A percentile compares a stretch with the other conserved stretches of the same genome.
Evolutionary conservation across 352 stramenopile species (phyloP).

Genomic region (Phytophthora lateralis): DNA sequence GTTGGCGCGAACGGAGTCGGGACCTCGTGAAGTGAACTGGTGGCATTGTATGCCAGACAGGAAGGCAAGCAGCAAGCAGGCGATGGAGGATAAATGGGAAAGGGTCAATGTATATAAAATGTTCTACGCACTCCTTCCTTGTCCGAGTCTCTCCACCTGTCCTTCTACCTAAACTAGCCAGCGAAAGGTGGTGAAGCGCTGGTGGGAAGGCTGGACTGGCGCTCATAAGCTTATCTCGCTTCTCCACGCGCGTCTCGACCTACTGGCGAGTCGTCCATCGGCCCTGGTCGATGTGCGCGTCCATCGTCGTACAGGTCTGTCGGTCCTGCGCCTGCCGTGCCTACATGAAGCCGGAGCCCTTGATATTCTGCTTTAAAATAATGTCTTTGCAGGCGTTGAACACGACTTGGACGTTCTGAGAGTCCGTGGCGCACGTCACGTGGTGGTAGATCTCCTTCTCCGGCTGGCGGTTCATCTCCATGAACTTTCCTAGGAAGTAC

Average conservation of each 20-base stretch:
- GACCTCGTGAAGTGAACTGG: no score
- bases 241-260: conserved; percentile 10
- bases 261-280: conserved; percentile 15
- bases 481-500: conserved; percentile 95
- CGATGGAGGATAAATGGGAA: conserved; percentile 8
- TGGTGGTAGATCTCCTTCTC: conserved; percentile 95
- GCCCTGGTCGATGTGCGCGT: conserved; percentile 25
- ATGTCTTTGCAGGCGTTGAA: conserved; percentile 98
- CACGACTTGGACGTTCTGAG: conserved; percentile 96
- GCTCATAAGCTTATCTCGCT: conserved; percentile 32
- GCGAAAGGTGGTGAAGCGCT: conserved; percentile 17
- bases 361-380: conserved; percentile 94
- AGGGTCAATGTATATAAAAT: conserved; percentile 38
- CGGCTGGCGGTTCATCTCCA: conserved; percentile 93
- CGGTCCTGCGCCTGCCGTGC: conserved; percentile 1
- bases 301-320: conserved; percentile 28
- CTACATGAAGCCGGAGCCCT: conserved; percentile 91
- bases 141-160: conserved; percentile 17
- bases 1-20: conserved; percentile 28
- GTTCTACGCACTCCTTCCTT: conserved; percentile 39
- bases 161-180: conserved; percentile 16
- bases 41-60: background rate
- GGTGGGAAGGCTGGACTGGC: conserved; percentile 15
- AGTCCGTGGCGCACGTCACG: conserved; percentile 96
- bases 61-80: background rate